A percentile compares a stretch with the other conserved stretches of the same genome.
phyloP scores from a whole-genome alignment of 257 asterid species.

The Solanum phureja region DNA sequence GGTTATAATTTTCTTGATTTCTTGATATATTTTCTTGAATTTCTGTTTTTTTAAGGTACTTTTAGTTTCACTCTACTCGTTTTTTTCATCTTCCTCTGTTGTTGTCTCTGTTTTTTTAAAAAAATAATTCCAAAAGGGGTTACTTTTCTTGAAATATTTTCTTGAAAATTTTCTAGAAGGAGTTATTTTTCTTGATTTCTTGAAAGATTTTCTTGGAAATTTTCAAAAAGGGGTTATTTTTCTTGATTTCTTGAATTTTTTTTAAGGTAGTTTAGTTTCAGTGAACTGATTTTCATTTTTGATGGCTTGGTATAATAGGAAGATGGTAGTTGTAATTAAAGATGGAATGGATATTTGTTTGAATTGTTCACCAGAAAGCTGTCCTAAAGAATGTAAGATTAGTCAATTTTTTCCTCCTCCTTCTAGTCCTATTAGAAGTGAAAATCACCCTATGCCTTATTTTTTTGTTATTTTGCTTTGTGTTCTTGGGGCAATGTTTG shows the following conservation, averaged over 20 bases:
- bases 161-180: not conserved
- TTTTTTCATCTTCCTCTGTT: not conserved
- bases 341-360: not conserved
- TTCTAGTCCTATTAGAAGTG: constrained; percentile 1
- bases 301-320: not conserved
- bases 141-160: too few relatives aligned
- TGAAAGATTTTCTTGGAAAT: not conserved
- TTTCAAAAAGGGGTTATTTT: not conserved
- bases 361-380: not conserved
- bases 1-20: not conserved
- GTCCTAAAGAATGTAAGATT: not conserved
- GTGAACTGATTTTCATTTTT: not conserved
- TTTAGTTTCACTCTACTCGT: not conserved
- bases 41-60: not conserved
- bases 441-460: constrained; percentile 18
- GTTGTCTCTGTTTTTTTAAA: not conserved
- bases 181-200: not conserved
- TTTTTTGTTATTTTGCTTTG: constrained; percentile 41
- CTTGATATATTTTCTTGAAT: not conserved
- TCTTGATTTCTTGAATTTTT: not conserved
- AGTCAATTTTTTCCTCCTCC: not conserved
- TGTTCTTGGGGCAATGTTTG: constrained; percentile 35
- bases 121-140: not conserved
- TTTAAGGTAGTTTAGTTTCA: not conserved
- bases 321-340: not conserved